A percentile compares a stretch with the other conserved stretches of the same genome.
Evolutionary conservation across 2,329 filamentous ascomycete genomes (phyloP).

Genomic region (Ceratocystis ficicola): DNA sequence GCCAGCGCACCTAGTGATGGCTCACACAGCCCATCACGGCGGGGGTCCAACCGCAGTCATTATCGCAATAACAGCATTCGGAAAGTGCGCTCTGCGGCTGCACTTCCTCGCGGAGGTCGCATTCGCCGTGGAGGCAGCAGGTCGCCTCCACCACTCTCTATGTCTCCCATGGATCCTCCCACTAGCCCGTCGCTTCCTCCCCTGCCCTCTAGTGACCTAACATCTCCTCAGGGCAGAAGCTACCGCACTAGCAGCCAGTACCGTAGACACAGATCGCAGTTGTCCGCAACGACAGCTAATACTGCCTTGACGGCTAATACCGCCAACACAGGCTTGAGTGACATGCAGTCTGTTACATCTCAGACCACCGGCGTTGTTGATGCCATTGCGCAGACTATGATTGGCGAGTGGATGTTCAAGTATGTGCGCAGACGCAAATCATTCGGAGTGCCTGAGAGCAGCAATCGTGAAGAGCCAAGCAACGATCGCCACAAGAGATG

Average conservation of each 20-base stretch:
- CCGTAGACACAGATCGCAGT: constrained; percentile 42
- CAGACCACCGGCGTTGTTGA: constrained; percentile 78
- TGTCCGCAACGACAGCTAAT: constrained; percentile 48
- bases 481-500: constrained; percentile 83
- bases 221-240: constrained; percentile 37
- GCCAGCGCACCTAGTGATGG: constrained; percentile 58
- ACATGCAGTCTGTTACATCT: constrained; percentile 39
- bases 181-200: constrained; percentile 63
- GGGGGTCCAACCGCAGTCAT: constrained; percentile 36
- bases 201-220: constrained; percentile 53
- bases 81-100: constrained; percentile 73
- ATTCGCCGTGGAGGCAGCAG: constrained; percentile 39
- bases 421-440: constrained; percentile 80
- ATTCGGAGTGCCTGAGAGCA: constrained; percentile 64
- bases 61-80: constrained; percentile 54
- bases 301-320: constrained; percentile 36
- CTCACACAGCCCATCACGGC: constrained; percentile 61
- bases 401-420: constrained; percentile 95
- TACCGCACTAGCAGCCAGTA: constrained; percentile 31
- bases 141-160: constrained; percentile 54
- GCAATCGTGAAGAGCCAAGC: constrained; percentile 56
- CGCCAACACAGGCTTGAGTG: constrained; percentile 32
- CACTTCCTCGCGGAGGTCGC: constrained; percentile 47
- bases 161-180: constrained; percentile 49
- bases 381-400: constrained; percentile 95